Base-by-base conservation (phyloP, 768 basidiomycete species). In the Ephemerocybe angulata region DNA sequence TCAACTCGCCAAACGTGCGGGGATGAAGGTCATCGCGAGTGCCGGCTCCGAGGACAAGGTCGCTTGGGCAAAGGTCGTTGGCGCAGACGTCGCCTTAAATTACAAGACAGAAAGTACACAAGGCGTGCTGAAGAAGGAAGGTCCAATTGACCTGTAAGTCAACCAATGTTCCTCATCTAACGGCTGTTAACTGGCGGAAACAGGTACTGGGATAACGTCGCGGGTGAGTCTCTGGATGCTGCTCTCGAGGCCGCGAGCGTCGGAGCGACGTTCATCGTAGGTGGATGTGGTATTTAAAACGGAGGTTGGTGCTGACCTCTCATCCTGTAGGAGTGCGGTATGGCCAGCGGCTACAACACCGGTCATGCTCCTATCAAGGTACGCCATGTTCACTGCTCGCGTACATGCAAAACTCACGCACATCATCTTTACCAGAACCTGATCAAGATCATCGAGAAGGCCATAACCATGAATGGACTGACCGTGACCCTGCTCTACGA, bases 11-110 rank as follows among this genome's bases (percentile, higher is more conserved):
- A 76, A 77, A 46, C 58, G 56, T 0, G 67, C 70, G 15, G 75
- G 72, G 17, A 53, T 69, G 29, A 82, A 80, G 58, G 85, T 87
- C 27, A 81, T 88, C 53, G 82, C 79, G 0, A 83, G 81, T 0
- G 80, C 82, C 1, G 85, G 87, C 1, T 75, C 77, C 0, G 81
- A 85, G 31, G 77, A 80, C 30, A 86, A 88, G 67, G 80, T 87
- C 4, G 66, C 67, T 7, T 84, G 75, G 55, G 58, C 84, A 60
- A 71, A 69, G 42, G 72, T 72, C 10, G 56, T 84, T 3, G 84
- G 83, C 1, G 77, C 76, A 0, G 83, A 87, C 55, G 71, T 82
- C 17, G 76, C 72, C 0, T 85, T 85, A 70, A 84, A 86, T 67
- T 86, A 84, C 67, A 84, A 86, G 72, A 82, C 72, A 0, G 65